Percentiles rank a stretch among this genome's conserved stretches.
Conservation (phyloP, 129 eudicot genomes). For the Mikania micrantha region DNA sequence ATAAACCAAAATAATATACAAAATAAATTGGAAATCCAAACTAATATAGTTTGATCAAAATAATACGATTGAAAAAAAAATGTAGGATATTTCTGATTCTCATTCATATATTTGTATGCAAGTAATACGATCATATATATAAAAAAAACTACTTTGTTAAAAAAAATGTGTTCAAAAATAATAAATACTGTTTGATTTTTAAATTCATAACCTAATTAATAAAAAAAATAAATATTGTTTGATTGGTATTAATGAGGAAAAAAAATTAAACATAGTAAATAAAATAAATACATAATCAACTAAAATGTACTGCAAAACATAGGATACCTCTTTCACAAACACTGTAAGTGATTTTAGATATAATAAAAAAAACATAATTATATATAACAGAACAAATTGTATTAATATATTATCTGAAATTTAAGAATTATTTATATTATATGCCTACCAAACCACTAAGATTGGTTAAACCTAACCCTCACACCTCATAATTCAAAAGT, state of each 20-base stretch:
- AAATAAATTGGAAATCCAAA: too few species aligned
- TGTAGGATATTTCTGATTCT: too few species aligned
- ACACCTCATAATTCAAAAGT: neutral
- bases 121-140: too few species aligned
- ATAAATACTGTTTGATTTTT: too few species aligned
- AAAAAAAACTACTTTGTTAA: too few species aligned
- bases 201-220: too few species aligned
- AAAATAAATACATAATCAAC: neutral
- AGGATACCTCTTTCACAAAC: neutral
- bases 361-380: neutral
- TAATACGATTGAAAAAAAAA: too few species aligned
- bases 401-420: neutral
- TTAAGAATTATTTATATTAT: neutral
- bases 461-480: constrained; percentile 23
- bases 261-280: neutral
- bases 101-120: neutral
- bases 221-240: too few species aligned
- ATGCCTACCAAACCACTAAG: constrained; percentile 14
- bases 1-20: too few species aligned
- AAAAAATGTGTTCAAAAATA: too few species aligned
- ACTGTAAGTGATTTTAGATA: neutral
- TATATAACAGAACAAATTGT: neutral
- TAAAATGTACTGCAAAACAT: neutral
- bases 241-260: neutral
- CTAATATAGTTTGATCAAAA: too few species aligned